Base-by-base conservation (phyloP, 805 yeast genomes). In the Metschnikowia reukaufii region DNA sequence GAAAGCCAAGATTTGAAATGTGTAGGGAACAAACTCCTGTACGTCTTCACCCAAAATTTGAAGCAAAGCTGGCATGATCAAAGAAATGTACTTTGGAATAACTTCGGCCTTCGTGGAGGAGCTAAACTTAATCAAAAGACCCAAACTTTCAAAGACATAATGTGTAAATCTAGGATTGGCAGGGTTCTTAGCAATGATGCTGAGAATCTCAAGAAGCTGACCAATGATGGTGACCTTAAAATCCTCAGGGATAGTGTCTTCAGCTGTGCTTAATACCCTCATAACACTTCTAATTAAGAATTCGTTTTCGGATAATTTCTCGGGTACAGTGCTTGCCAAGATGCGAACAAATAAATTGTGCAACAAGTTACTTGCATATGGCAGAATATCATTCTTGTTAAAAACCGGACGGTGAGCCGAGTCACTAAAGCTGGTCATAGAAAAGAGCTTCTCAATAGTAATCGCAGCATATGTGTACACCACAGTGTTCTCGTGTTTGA, bases 161-260 rank as follows among this genome's bases (percentile, higher is more conserved):
- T 94, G 99, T 6, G 90, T 80, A 61, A 94, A 94, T 57, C 84
- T 81, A 36, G 99, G 99, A 67, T 94, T 94, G 4, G 98, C 88
- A 5, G 99, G 99, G 60, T 94, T 94, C 57, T 82, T 83, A 19
- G 90, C 73, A 45, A 91, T 89, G 13, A 82, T 79, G 13, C 74
- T 75, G 40, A 91, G 74, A 39, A 94, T 86, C 42, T 77, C 72
- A 37, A 91, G 67, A 36, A 92, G 70, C 61, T 91, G 91, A 29
- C 77, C 74, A 31, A 88, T 70, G 20, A 78, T 62, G 4, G 81
- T 77, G 13, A 72, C 56, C 37, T 78, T 68, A 44, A 77, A 69
- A 5, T 69, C 61, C 30, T 57, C 55, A 30, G 65, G 65, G n/a
- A 88, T 61, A 0, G 82, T 67, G 52, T 86, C 88, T 56, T 86